Percentiles rank a stretch among this genome's conserved stretches.
phyloP scores from a whole-genome alignment of 345 rosid genomes.

The Conringia planisiliqua region DNA sequence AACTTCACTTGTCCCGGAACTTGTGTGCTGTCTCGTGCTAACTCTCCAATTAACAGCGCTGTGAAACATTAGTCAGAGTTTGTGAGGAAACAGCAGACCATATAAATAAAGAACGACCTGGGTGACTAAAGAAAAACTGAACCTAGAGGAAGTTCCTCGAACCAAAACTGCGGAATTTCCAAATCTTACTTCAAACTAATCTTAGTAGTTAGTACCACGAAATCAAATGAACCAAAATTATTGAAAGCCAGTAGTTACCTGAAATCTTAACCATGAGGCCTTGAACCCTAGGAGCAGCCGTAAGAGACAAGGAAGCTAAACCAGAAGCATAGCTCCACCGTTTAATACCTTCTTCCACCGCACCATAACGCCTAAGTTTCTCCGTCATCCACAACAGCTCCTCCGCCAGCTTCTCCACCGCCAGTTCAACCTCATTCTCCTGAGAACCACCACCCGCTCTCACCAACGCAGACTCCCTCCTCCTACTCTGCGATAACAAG shows the following conservation, averaged over 20 bases:
- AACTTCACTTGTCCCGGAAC: conserved; percentile 55
- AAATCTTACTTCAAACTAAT: no score
- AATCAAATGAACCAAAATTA: background rate
- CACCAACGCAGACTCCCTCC: background rate
- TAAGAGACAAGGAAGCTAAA: conserved; percentile 59
- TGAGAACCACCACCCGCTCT: conserved; percentile 10
- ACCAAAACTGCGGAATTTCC: background rate
- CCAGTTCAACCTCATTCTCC: conserved; percentile 40
- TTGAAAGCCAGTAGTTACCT: conserved; percentile 34
- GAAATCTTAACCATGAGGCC: conserved; percentile 58
- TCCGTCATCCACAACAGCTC: conserved; percentile 61
- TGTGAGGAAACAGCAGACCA: background rate
- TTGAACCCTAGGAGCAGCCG: conserved; percentile 62
- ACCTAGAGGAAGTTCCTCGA: background rate
- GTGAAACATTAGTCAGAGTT: background rate
- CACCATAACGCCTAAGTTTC: conserved; percentile 55
- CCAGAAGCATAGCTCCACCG: conserved; percentile 69
- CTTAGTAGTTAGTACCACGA: background rate
- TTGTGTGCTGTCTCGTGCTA: conserved; percentile 31
- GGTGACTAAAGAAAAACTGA: no score
- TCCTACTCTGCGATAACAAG: conserved; percentile 24
- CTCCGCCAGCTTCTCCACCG: conserved; percentile 70
- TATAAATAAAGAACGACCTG: no score
- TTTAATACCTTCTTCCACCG: conserved; percentile 53
- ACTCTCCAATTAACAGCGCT: conserved; percentile 58